phyloP scores from a whole-genome alignment of 1,139 yeast species.

The Candida frijolesensis region DNA sequence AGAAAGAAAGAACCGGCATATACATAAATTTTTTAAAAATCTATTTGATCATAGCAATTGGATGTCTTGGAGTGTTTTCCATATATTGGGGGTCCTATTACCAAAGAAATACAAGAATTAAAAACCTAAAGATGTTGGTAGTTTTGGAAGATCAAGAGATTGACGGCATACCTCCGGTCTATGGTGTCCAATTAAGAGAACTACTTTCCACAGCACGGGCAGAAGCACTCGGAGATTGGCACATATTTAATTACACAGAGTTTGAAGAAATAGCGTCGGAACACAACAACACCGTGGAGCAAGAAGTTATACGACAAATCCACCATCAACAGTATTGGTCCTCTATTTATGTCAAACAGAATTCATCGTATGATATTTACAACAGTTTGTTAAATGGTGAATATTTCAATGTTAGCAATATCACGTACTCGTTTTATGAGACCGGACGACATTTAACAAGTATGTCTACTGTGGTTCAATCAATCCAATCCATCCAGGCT shows the following conservation, averaged over 20 bases:
- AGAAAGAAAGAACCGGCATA: not conserved
- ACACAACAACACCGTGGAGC: constrained; percentile 31
- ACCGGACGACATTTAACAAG: constrained; percentile 39
- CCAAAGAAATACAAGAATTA: constrained; percentile 21
- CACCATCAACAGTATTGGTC: constrained; percentile 51
- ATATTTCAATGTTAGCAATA: constrained; percentile 28
- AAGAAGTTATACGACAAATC: constrained; percentile 34
- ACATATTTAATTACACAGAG: constrained; percentile 29
- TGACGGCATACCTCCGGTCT: constrained; percentile 21
- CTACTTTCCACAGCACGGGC: constrained; percentile 24
- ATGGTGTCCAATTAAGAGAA: constrained; percentile 18
- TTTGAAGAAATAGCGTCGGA: constrained; percentile 32
- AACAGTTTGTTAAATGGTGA: constrained; percentile 29
- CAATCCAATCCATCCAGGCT: constrained; percentile 19
- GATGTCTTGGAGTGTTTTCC: constrained; percentile 35
- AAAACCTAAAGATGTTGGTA: constrained; percentile 27
- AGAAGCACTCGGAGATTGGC: constrained; percentile 44
- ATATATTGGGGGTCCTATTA: constrained; percentile 38
- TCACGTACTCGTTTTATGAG: constrained; percentile 32
- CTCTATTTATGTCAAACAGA: constrained; percentile 39
- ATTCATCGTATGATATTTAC: constrained; percentile 34
- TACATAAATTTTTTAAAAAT: constrained; percentile 9
- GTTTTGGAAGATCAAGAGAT: constrained; percentile 28
- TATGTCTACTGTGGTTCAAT: constrained; percentile 9
- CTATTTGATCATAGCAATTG: constrained; percentile 30